Evolutionary conservation across 1,284 basidiomycete genomes (phyloP).

Genomic region (Naganishia cerealis): DNA sequence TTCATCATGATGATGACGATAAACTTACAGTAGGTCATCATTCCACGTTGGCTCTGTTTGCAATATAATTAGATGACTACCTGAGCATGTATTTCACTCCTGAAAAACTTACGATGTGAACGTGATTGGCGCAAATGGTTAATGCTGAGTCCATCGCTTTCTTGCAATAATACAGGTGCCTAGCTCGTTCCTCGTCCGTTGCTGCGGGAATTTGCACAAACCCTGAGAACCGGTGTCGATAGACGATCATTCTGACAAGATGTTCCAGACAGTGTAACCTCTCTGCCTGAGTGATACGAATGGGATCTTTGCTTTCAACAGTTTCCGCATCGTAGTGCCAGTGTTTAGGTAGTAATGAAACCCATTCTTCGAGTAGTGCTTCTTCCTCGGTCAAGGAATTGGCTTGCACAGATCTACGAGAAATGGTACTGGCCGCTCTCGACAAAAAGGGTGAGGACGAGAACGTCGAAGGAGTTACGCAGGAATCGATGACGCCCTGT

Average conservation of each 20-base stretch:
- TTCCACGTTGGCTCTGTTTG: constrained; percentile 62
- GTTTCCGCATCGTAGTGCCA: constrained; percentile 79
- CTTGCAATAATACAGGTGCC: constrained; percentile 52
- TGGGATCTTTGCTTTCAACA: constrained; percentile 76
- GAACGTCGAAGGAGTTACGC: constrained; percentile 53
- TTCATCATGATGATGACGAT: neutral
- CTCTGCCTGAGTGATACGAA: constrained; percentile 81
- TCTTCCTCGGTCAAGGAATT: constrained; percentile 77
- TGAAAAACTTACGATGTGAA: constrained; percentile 68
- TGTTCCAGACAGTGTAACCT: constrained; percentile 79
- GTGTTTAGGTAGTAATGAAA: constrained; percentile 66
- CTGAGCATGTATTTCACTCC: neutral
- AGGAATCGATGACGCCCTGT: constrained; percentile 58
- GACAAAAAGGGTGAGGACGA: constrained; percentile 54
- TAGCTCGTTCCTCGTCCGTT: constrained; percentile 49
- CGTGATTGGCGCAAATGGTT: constrained; percentile 71
- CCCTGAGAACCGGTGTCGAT: constrained; percentile 55
- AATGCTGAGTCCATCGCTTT: constrained; percentile 64
- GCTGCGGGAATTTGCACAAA: constrained; percentile 53
- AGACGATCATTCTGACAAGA: constrained; percentile 68
- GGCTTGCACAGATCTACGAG: constrained; percentile 51
- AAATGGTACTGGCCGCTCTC: constrained; percentile 52
- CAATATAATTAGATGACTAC: neutral
- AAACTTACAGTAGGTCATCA: constrained; percentile 86
- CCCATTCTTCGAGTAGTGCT: constrained; percentile 73